Evolutionary conservation across 2,329 filamentous ascomycete genomes (phyloP), one percentile per base, ranked within the genome.

Genomic region (Aspergillus proliferans): DNA sequence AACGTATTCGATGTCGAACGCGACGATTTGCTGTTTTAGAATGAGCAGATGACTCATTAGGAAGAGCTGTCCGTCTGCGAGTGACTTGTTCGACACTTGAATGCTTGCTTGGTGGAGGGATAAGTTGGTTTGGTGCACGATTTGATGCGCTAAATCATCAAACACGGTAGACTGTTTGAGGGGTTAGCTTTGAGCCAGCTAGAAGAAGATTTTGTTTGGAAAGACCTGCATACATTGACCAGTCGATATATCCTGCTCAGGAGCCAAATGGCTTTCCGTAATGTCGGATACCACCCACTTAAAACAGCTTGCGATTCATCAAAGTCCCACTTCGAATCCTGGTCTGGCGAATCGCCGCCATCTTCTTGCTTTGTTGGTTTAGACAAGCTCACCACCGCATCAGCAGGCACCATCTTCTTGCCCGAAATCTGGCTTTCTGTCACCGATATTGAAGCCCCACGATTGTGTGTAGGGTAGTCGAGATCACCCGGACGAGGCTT

Each of bases 21-120:
- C 91, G 22, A 98, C 84, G 46, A 98, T 87, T 66, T 96, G 88
- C 65, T 96, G 94, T 70, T 97, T 97, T 46, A 98, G 81, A 45
- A 96, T 85, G 45, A 98, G 85, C 2, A 98, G 79, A 65, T 98
- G 95, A 59, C 92, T 93, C 60, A 98, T 85, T 62, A 96, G 84
- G 70, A 98, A 98, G 4, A 98, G 79, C 58, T 95, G 87, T 0
- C 87, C 81, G 64, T 97, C 90, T 1, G 81, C 78, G 65, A 74
- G 73, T n/a, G 70, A 68, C 48, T 81, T 82, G 33, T 79, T 79
- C 48, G 83, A 80, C 57, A 95, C 85, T 52, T 81, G 81, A 5
- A 78, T 74, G 57, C 90, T 87, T 24, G 89, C 92, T 45, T 84
- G 80, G 54, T 90, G 82, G 15, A 98, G 80, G 3, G 91, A 90